Conservation (phyloP, 1,139 yeast species). For the Lodderomyces jiufengensis region DNA sequence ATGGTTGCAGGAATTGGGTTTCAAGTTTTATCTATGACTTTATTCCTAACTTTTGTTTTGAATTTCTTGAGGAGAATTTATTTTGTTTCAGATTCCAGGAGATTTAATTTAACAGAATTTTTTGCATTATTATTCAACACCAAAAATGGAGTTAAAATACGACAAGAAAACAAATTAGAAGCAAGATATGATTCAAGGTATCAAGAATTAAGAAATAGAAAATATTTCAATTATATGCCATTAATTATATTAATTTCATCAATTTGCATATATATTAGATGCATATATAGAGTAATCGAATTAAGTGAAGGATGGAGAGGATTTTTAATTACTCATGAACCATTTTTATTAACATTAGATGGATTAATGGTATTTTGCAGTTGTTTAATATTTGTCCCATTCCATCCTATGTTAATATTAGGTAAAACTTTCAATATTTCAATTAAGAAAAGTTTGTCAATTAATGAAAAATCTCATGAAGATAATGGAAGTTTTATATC, state of each 20-base stretch:
- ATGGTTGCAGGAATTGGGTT: conserved; percentile 40
- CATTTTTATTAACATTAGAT: conserved; percentile 26
- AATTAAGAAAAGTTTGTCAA: background rate
- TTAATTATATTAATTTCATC: conserved; percentile 20
- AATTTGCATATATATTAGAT: conserved; percentile 25
- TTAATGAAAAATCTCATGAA: background rate
- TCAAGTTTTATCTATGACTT: conserved; percentile 36
- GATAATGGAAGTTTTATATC: background rate
- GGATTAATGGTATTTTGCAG: conserved; percentile 23
- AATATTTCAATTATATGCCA: conserved; percentile 23
- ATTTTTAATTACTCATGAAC: conserved; percentile 30
- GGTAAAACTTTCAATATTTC: conserved; percentile 15
- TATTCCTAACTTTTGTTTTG: conserved; percentile 25
- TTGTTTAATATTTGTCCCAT: conserved; percentile 17
- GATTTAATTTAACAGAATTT: conserved; percentile 8
- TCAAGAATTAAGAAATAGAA: conserved; percentile 15
- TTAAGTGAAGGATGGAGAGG: conserved; percentile 34
- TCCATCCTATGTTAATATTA: conserved; percentile 27
- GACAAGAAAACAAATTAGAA: conserved; percentile 15
- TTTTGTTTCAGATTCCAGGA: conserved; percentile 15
- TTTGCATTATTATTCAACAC: conserved; percentile 24
- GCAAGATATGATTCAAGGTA: conserved; percentile 17
- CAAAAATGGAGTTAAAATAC: conserved; percentile 15
- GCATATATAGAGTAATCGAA: conserved; percentile 32
- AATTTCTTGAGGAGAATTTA: conserved; percentile 25